Percentiles rank a stretch among this genome's conserved stretches.
These are phyloP conservation scores for Talaromyces sp. DNA, from an alignment of 2,329 filamentous ascomycete species.

Conservation along the genomic window DNA sequence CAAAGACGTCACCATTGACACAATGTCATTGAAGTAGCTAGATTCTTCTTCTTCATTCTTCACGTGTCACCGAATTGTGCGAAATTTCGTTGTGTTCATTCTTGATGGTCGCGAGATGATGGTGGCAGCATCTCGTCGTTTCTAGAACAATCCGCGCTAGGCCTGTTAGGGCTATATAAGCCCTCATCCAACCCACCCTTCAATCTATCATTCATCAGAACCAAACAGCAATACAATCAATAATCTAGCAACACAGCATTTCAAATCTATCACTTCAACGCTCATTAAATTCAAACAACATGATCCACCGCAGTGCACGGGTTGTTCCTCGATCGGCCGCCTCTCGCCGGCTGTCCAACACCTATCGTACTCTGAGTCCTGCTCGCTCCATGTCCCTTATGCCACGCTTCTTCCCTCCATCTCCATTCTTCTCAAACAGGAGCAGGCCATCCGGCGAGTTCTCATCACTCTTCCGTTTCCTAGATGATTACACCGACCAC, in stretches of 20 bases:
- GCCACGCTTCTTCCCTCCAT: conserved; percentile 9
- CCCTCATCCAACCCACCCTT: neutral
- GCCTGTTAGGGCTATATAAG: conserved; percentile 2
- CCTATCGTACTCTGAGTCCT: neutral
- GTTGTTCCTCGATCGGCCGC: conserved; percentile 1
- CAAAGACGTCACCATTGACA: neutral
- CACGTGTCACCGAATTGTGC: neutral
- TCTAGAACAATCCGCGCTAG: conserved; percentile 6
- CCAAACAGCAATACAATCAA: neutral
- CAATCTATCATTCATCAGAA: neutral
- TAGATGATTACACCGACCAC: conserved; percentile 44
- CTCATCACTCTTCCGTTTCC: conserved; percentile 45
- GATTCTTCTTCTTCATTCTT: neutral
- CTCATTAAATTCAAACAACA: neutral
- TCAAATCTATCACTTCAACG: neutral
- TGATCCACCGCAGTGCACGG: neutral
- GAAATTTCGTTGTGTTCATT: neutral
- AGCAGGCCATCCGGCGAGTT: conserved; percentile 33
- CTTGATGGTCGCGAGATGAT: neutral
- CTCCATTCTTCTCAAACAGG: neutral
- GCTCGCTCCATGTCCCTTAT: conserved; percentile 5
- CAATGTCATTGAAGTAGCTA: neutral
- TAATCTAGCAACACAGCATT: neutral
- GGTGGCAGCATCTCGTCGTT: neutral
- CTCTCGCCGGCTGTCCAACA: conserved; percentile 8